Evolutionary conservation across 2,329 filamentous ascomycete species (phyloP).

Genomic region (Fusarium mangiferae): DNA sequence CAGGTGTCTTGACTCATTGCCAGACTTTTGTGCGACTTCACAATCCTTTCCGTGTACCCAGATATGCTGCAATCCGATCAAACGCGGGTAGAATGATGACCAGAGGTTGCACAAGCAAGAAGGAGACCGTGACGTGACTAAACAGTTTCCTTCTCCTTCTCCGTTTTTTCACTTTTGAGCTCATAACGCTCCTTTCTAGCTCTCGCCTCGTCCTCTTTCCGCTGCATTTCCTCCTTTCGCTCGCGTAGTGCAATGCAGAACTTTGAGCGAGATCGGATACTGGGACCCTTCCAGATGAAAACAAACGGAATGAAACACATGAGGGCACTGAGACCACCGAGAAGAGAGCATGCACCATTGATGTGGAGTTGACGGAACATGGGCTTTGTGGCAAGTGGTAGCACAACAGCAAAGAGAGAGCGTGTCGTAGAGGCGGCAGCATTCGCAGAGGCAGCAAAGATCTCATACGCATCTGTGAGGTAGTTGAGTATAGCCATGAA

Average conservation of each 20-base stretch:
- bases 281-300: constrained; percentile 65
- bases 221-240: constrained; percentile 59
- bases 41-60: background rate
- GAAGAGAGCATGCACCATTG: constrained; percentile 61
- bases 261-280: constrained; percentile 65
- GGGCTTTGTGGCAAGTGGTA: constrained; percentile 65
- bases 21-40: background rate
- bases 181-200: constrained; percentile 44
- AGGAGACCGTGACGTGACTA: background rate
- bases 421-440: constrained; percentile 89
- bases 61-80: background rate
- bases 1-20: background rate
- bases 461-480: constrained; percentile 73
- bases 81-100: background rate
- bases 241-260: constrained; percentile 71
- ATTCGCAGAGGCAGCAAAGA: constrained; percentile 77
- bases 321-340: constrained; percentile 60
- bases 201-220: constrained; percentile 50
- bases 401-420: constrained; percentile 87
- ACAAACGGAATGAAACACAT: constrained; percentile 64
- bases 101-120: background rate
- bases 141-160: constrained; percentile 24
- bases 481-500: constrained; percentile 74
- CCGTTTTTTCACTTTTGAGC: constrained; percentile 33
- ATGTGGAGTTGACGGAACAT: constrained; percentile 62